Evolutionary conservation across 176 grass and related monocot species (phyloP), one percentile per base, ranked within the genome.

Genomic region (Pharus latifolius): DNA sequence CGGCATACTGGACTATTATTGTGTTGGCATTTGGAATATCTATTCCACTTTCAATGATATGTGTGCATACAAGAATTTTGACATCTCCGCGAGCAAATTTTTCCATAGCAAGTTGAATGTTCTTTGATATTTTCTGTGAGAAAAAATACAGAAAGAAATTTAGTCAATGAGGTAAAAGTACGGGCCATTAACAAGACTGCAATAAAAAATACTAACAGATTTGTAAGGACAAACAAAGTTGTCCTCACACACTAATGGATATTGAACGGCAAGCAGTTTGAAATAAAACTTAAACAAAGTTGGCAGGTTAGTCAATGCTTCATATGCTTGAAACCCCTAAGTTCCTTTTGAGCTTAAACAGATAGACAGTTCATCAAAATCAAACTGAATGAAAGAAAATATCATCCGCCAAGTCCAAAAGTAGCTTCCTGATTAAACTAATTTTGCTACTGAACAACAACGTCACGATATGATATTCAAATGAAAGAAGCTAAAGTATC

Each of bases 11-110:
- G 30, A 97, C 75, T 61, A 97, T 80, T 73, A 92, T 88, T 42
- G 89, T 97, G 53, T 97, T 97, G 29, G 93, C 93, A 67, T 97
- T 92, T 76, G 69, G 83, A 79, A 97, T 97, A 67, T 97, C 89
- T 50, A 97, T 73, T 75, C 93, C 93, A 69, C 86, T 97, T 89
- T 97, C 93, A 86, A 97, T 87, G 54, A 97, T 97, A 69, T 97
- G 88, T 45, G 93, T 97, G 74, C 86, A 92, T 38, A 97, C 76
- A 65, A 97, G 88, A 74, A 97, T 87, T 78, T 97, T 87, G 10
- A 82, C 79, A 77, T 92, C 70, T 15, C 93, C 83, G 1, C 50
- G 68, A 65, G 74, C 61, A 73, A 97, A 97, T n/a, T 62, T 90
- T 61, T 88, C 90, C 93, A 97, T 97, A 9, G 86, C 78, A 67